Evolutionary conservation across 352 stramenopile genomes (phyloP).

Genomic region (Elongisporangium anandrum): DNA sequence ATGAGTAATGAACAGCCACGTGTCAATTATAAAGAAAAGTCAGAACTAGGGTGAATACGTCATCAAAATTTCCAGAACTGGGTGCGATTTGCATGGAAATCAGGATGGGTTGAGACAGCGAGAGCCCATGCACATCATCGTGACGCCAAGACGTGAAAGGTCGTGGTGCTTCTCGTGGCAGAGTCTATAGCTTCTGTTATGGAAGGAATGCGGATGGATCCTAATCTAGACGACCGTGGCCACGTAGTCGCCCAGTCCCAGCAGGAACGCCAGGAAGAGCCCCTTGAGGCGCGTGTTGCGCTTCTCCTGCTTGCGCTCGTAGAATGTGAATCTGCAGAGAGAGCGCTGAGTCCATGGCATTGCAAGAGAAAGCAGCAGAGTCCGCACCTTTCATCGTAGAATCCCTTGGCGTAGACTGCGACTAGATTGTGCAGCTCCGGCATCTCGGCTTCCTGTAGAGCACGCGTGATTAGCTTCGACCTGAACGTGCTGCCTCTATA

Average conservation of each 20-base stretch:
- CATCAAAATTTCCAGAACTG: not conserved
- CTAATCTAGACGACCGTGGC: conserved; percentile 23
- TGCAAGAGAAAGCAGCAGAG: not conserved
- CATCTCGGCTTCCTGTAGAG: conserved; percentile 42
- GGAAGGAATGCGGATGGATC: no score
- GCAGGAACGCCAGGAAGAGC: conserved; percentile 32
- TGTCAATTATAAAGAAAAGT: conserved; percentile 3
- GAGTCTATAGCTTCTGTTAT: not conserved
- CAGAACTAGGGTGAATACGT: not conserved
- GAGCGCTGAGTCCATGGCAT: not conserved
- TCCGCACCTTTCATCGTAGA: conserved; percentile 58
- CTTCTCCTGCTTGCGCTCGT: conserved; percentile 55
- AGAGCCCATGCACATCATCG: not conserved
- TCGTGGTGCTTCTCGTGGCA: not conserved
- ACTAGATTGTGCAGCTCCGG: conserved; percentile 56
- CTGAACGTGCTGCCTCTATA: not conserved
- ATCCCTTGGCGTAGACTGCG: conserved; percentile 62
- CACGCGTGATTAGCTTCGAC: not conserved
- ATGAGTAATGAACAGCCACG: conserved; percentile 9
- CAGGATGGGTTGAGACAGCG: not conserved
- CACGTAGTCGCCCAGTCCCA: conserved; percentile 58
- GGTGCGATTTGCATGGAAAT: not conserved
- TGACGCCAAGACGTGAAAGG: not conserved
- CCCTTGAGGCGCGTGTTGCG: conserved; percentile 52
- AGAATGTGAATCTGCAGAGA: conserved; percentile 37